Evolutionary conservation across 345 rosid species (phyloP).

Genomic region (Turritis glabra): DNA sequence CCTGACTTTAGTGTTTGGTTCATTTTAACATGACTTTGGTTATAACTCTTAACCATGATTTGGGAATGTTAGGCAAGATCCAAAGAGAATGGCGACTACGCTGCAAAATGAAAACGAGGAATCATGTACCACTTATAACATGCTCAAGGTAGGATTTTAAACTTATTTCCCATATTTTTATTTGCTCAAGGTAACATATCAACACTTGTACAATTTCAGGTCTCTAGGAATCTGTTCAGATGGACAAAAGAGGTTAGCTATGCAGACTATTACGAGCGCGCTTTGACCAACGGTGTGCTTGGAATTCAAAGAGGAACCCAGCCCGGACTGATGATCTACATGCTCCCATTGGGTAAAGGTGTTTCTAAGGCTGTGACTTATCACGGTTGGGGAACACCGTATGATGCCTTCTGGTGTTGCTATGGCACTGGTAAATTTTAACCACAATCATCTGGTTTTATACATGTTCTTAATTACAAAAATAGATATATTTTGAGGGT

Average conservation of each 20-base stretch:
- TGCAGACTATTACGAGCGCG: slow-evolving; percentile 94
- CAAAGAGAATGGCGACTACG: slow-evolving; percentile 74
- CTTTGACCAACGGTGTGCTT: slow-evolving; percentile 84
- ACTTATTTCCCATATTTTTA: background rate
- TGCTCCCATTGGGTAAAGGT: slow-evolving; percentile 83
- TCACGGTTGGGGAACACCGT: slow-evolving; percentile 87
- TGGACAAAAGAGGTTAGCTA: slow-evolving; percentile 92
- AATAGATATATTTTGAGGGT: background rate
- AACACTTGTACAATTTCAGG: slow-evolving; percentile 42
- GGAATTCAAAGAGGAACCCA: slow-evolving; percentile 89
- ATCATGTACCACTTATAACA: slow-evolving; percentile 93
- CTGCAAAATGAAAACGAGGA: slow-evolving; percentile 74
- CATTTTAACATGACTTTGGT: background rate
- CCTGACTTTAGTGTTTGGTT: slow-evolving; percentile 7
- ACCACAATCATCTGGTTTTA: background rate
- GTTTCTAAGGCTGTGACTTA: slow-evolving; percentile 70
- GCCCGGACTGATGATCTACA: slow-evolving; percentile 93
- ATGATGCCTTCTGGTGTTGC: slow-evolving; percentile 91
- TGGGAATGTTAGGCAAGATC: slow-evolving; percentile 58
- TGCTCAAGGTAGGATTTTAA: slow-evolving; percentile 67
- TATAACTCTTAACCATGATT: background rate
- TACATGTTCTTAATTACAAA: background rate
- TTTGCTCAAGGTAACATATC: slow-evolving; percentile 5
- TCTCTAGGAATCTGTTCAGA: slow-evolving; percentile 80
- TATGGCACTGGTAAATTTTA: slow-evolving; percentile 77